These are phyloP conservation scores for Gracilariopsis chorda DNA, from an alignment of 23 red algal genomes.

Conservation along the genomic window DNA sequence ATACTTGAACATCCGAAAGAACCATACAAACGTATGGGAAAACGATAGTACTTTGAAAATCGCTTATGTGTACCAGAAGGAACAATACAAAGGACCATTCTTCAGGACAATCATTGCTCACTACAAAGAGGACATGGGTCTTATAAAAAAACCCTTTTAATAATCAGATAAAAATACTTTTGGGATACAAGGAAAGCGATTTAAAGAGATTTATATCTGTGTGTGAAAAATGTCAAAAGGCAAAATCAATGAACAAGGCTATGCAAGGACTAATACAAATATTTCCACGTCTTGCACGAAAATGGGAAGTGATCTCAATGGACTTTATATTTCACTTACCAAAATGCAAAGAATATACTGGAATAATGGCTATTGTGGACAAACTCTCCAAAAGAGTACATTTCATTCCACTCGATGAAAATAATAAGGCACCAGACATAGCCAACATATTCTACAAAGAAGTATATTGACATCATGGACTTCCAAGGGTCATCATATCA, in stretches of 20 bases:
- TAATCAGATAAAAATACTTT: slow-evolving; percentile 11
- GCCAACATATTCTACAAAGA: not conserved
- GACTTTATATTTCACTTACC: slow-evolving; percentile 20
- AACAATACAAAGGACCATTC: not conserved
- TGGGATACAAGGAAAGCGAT: slow-evolving; percentile 14
- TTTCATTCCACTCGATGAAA: not conserved
- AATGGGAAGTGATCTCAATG: slow-evolving; percentile 44
- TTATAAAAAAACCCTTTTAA: not conserved
- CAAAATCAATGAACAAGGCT: slow-evolving; percentile 6
- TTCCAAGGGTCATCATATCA: not conserved
- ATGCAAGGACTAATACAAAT: not conserved
- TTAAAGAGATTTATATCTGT: not conserved
- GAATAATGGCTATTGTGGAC: not conserved
- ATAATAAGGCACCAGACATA: slow-evolving; percentile 2
- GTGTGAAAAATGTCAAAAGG: not conserved
- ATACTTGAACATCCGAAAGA: not conserved
- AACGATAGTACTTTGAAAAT: not conserved
- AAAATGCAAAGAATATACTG: slow-evolving; percentile 8
- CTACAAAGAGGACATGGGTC: not conserved
- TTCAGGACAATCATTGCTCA: slow-evolving; percentile 4
- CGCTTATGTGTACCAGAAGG: slow-evolving; percentile 5
- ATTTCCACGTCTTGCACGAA: not conserved
- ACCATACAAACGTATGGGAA: not conserved
- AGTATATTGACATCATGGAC: slow-evolving; percentile 1
- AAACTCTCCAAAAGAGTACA: slow-evolving; percentile 8